phyloP scores from a whole-genome alignment of 148 eudicot species.

The Fagopyrum tataricum region DNA sequence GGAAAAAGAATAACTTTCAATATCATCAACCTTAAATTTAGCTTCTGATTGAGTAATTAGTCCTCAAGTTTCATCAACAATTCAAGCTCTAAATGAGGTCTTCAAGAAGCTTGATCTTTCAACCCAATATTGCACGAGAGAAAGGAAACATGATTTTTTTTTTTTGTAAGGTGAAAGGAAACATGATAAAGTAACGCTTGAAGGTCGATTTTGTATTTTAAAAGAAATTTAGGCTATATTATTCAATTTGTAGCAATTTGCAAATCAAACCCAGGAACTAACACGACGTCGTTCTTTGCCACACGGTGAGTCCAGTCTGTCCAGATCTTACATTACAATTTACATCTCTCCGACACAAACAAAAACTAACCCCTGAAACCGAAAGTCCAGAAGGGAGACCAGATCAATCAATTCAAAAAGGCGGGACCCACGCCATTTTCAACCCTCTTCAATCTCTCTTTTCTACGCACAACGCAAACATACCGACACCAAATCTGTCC shows the following conservation, averaged over 20 bases:
- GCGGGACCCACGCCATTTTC: conserved; percentile 7
- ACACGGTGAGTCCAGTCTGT: not conserved
- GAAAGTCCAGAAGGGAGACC: conserved; percentile 1
- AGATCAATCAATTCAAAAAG: conserved; percentile 2
- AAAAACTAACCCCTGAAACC: not conserved
- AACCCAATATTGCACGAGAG: no score
- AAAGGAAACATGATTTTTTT: no score
- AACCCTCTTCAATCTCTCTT: conserved; percentile 8
- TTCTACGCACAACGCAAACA: conserved; percentile 3
- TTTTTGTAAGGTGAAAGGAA: no score
- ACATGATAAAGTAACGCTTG: no score
- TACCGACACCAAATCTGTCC: not conserved
- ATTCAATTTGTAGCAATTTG: not conserved
- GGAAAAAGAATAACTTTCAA: no score
- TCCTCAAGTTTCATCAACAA: no score
- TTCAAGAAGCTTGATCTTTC: no score
- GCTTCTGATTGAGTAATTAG: no score
- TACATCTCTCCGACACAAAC: not conserved
- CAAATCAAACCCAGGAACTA: not conserved
- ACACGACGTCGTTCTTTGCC: not conserved
- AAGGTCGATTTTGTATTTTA: no score
- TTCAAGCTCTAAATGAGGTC: no score
- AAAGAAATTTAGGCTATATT: no score
- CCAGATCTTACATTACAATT: not conserved
- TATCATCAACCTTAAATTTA: no score